Percentiles rank a stretch among this genome's conserved stretches.
phyloP scores from a whole-genome alignment of 306 rosid species.

The Psophocarpus tetragonolobus region DNA sequence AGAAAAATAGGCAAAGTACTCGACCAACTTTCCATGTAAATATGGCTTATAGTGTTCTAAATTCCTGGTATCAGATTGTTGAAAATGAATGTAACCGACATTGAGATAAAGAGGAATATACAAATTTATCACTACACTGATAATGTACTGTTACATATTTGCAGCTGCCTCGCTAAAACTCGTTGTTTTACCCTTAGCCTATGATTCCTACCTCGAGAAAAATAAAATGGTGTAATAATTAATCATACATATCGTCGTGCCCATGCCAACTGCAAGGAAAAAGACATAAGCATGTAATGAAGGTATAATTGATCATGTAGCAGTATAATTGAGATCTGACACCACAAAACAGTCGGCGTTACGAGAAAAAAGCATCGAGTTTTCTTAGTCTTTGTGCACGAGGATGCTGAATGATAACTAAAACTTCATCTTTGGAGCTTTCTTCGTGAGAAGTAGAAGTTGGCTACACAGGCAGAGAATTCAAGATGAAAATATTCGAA shows the following conservation, averaged over 20 bases:
- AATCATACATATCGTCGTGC: neutral
- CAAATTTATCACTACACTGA: constrained; percentile 20
- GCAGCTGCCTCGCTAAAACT: constrained; percentile 32
- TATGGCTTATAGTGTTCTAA: neutral
- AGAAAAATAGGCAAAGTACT: neutral
- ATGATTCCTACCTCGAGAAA: neutral
- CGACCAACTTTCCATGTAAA: constrained; percentile 4
- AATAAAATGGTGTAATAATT: constrained; percentile 15
- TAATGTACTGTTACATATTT: constrained; percentile 29
- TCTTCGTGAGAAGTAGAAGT: constrained; percentile 46
- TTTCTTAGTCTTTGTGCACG: constrained; percentile 45
- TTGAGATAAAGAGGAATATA: constrained; percentile 25
- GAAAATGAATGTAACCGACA: neutral
- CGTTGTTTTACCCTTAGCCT: neutral
- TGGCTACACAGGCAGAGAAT: constrained; percentile 53
- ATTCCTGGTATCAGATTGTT: neutral
- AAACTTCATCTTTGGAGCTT: constrained; percentile 56
- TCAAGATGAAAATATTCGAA: neutral
- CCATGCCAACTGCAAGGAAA: constrained; percentile 24
- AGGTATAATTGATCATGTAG: constrained; percentile 31
- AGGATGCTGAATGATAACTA: constrained; percentile 88
- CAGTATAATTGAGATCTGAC: constrained; percentile 27
- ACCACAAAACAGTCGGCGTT: constrained; percentile 4
- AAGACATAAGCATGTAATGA: constrained; percentile 27
- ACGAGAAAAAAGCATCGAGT: constrained; percentile 38